Evolutionary conservation across 1,139 yeast genomes (phyloP), one percentile per base, ranked within the genome.

Genomic region (Hemisphaericaspora subhashii): DNA sequence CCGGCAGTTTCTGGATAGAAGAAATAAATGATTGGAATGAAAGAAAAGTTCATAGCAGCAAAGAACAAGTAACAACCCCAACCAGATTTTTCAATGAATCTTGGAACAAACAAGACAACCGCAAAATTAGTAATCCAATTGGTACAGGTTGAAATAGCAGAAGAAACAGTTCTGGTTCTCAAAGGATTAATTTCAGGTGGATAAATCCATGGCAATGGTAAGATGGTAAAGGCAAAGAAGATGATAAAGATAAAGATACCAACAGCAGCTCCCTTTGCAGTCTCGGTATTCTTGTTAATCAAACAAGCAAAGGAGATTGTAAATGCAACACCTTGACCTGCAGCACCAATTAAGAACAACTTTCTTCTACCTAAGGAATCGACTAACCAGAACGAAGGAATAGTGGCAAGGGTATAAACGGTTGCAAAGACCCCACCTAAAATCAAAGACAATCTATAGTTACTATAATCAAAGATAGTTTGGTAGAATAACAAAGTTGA

Each of bases 361-460:
- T 70, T 79, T 72, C 95, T 80, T 58, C 88, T 83, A 53, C 83
- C 83, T 30, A 83, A 60, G 36, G 73, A 69, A 53, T 86, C 92
- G 54, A 83, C 70, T 50, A 79, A 57, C 62, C 78, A 79, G 60
- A 78, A 78, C 3, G 86, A 77, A 34, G 85, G 83, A 49, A 79
- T 68, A 27, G 88, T 79, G 39, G 79, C 71, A 17, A 82, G 48
- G 12, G 84, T 78, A 50, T 83, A 84, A 39, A 79, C 66, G 36
- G 83, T 78, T 13, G 83, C 69, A 50, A 78, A 77, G 28, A 80
- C 81, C 65, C 86, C 86, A 51, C 84, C 85, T 54, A 81, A 62
- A 46, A 80, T 67, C 57, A 79, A 68, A 8, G 82, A 64, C 50
- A 79, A 60, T 54, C 78, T 68, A 59, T 77, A 72, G 34, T 64